Base-by-base conservation (phyloP, 225 moss, liverwort and hornwort species). In the Neckera pumila region DNA sequence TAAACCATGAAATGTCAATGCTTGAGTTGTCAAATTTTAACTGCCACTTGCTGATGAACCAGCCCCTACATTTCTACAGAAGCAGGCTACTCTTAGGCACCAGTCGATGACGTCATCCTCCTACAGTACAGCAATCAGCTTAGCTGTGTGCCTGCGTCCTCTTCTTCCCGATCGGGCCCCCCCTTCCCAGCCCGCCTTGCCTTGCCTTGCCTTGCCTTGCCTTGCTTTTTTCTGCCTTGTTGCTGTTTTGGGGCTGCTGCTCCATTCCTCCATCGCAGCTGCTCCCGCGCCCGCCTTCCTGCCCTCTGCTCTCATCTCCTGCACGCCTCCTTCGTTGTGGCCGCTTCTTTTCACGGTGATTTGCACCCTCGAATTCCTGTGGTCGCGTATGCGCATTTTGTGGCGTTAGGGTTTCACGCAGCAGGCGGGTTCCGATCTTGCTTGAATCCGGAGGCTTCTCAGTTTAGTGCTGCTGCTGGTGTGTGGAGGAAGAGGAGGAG, bases 351-450 rank as follows among this genome's bases (percentile, higher is more conserved):
- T 53, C 53, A 14, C 5, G 14, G 34, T 14, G 53, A 22, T 53
- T 76, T 34, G 22, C 51, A 53, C 14, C 53, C 34, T 76, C 22
- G 53, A 76, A 76, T 76, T 53, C 53, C 34, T 34, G 14, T 22
- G 8, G 76, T 34, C 53, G 14, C 22, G 22, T 22, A 34, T 8
- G 76, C 76, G 49, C 21, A 20, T 45, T 80, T 49, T 20, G 69
- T 51, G 69, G 77, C 86, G 83, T 87, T 87, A 90, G 90, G 90
- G 84, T 90, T 89, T 90, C 87, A 70, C 73, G 34, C 19, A 43
- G 42, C 79, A 76, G 21, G 42, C 33, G 45, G 81, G 82, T 81
- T 64, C 74, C 76, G 45, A 85, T 85, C 64, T 49, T 40, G 85
- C 64, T 27, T 45, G 85, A 75, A 86, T 64, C 83, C n/a, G 65